These are phyloP conservation scores for Fragilaria crotonensis DNA, from an alignment of 108 stramenopile species.

Conservation along the genomic window DNA sequence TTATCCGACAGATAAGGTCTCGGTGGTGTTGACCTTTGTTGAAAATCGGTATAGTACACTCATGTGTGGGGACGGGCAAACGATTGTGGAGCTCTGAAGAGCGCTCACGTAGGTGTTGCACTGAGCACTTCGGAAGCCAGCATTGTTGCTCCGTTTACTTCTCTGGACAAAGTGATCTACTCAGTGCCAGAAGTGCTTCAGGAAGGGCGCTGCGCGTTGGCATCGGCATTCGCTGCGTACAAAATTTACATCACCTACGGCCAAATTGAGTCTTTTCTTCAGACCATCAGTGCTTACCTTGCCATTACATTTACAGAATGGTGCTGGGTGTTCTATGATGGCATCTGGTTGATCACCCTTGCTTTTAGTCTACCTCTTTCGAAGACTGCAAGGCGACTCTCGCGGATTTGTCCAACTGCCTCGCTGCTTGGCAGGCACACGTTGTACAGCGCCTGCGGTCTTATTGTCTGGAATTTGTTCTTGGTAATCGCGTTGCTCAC, in stretches of 20 bases:
- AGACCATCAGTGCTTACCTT: slow-evolving; percentile 46
- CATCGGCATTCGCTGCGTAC: slow-evolving; percentile 92
- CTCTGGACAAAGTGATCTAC: slow-evolving; percentile 73
- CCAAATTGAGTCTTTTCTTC: slow-evolving; percentile 46
- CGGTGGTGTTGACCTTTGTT: slow-evolving; percentile 88
- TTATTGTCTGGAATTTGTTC: slow-evolving; percentile 46
- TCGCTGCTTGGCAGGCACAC: slow-evolving; percentile 56
- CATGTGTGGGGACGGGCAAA: slow-evolving; percentile 99
- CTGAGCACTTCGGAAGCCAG: slow-evolving; percentile 94
- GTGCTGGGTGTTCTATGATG: slow-evolving; percentile 60
- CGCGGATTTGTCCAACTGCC: slow-evolving; percentile 51
- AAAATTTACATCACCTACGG: slow-evolving; percentile 81
- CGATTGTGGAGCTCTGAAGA: slow-evolving; percentile 95
- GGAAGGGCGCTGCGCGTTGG: slow-evolving; percentile 93
- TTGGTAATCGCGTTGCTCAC: slow-evolving; percentile 26
- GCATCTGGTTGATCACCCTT: slow-evolving; percentile 46
- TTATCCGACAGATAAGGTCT: slow-evolving; percentile 98
- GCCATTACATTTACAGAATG: slow-evolving; percentile 49
- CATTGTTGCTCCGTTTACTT: slow-evolving; percentile 96
- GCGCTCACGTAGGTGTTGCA: slow-evolving; percentile 94
- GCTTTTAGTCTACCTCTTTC: slow-evolving; percentile 52
- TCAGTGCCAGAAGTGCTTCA: slow-evolving; percentile 83
- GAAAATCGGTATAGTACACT: slow-evolving; percentile 67
- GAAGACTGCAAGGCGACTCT: slow-evolving; percentile 30
- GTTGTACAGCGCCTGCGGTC: slow-evolving; percentile 31